Evolutionary conservation across 805 yeast genomes (phyloP), one percentile per base, ranked within the genome.

Genomic region (Ogataea siamensis): DNA sequence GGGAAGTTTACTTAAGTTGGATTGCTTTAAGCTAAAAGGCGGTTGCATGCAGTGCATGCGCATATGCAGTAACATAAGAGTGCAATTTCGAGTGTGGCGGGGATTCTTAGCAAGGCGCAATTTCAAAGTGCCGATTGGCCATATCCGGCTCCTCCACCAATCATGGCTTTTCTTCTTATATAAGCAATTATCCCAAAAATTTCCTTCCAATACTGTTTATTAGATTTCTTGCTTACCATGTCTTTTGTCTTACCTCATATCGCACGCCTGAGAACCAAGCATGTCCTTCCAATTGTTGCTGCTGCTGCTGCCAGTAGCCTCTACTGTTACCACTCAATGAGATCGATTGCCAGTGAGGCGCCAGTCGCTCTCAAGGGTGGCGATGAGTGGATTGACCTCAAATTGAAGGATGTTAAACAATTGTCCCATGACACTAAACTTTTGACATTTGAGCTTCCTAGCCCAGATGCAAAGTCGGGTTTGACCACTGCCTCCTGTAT

Each of bases 401-500:
- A 80, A 40, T 51, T 71, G 37, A 63, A 70, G 53, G 65, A 68
- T 36, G 55, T 68, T 35, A 65, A 64, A 50, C 71, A 76, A 17
- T 58, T 81, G 26, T 74, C 86, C 12, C 60, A 68, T 20, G 81
- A 83, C 64, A 73, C 91, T 55, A 83, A 78, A 63, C 73, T 76
- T 53, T 74, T 84, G 56, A 71, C 77, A 16, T 87, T 89, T 53
- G 80, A 76, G 45, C 74, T 88, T 50, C 84, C 85, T 24, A 61
- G 72, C 37, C 60, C 72, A 16, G 89, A 83, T 55, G 76, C 80
- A 43, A 78, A 70, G 13, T 72, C 87, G 20, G 98, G 98, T 23
- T 73, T 88, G 51, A 67, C 73, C 49, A 74, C 83, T 36, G 95
- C 98, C 28, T 85, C 93, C 20, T 78, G 83, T 48, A 61, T 93